Evolutionary conservation across 2,329 filamentous ascomycete species (phyloP).

Genomic region (Penicillium sp.): DNA sequence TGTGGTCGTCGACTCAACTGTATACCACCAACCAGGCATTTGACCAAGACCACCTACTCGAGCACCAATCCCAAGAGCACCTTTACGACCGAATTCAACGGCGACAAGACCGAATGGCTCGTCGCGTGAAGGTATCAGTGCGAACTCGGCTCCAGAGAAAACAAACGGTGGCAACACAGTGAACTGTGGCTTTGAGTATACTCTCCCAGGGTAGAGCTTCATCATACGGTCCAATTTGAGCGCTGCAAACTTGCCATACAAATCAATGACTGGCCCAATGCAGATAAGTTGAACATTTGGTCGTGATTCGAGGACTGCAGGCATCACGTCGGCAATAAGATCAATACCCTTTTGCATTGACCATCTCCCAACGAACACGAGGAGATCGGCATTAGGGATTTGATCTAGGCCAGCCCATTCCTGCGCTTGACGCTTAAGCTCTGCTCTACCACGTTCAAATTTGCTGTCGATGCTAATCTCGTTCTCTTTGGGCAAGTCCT

Average conservation of each 20-base stretch:
- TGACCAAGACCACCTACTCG: constrained; percentile 63
- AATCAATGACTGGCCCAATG: constrained; percentile 61
- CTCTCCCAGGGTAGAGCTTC: constrained; percentile 60
- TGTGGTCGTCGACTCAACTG: constrained; percentile 60
- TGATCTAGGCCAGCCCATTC: constrained; percentile 62
- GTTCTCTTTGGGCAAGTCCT: constrained; percentile 47
- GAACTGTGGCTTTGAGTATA: constrained; percentile 65
- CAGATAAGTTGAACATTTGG: constrained; percentile 58
- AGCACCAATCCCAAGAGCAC: constrained; percentile 61
- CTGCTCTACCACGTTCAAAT: constrained; percentile 51
- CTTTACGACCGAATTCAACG: constrained; percentile 64
- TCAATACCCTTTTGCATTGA: constrained; percentile 65
- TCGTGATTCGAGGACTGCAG: constrained; percentile 56
- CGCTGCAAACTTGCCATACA: constrained; percentile 64
- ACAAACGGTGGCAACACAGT: constrained; percentile 62
- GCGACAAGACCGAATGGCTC: constrained; percentile 66
- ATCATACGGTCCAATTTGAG: constrained; percentile 61
- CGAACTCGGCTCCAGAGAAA: constrained; percentile 64
- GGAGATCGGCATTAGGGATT: constrained; percentile 58
- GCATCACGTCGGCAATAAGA: constrained; percentile 63
- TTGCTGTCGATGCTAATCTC: constrained; percentile 51
- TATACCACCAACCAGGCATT: constrained; percentile 69
- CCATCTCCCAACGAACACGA: constrained; percentile 66
- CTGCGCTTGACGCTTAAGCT: constrained; percentile 57
- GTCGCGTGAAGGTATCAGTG: constrained; percentile 62